phyloP scores from a whole-genome alignment of 2,329 filamentous ascomycete genomes.

The Beauveria scarabaeidicola region DNA sequence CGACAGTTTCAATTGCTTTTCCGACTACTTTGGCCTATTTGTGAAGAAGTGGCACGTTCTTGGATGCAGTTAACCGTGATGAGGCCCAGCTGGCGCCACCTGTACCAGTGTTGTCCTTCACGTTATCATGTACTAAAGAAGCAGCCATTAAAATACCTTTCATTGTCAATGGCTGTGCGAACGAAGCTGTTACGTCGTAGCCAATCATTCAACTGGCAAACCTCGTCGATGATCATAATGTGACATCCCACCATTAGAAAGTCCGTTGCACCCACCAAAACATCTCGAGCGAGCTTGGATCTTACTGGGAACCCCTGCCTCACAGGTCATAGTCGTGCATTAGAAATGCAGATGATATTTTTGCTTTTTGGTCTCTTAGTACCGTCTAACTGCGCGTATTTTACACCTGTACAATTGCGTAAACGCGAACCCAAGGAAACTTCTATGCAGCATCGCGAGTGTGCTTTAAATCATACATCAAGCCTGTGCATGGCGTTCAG shows the following conservation, averaged over 20 bases:
- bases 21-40: not conserved
- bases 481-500: slow-evolving; percentile 19
- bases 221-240: not conserved
- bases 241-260: not conserved
- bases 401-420: slow-evolving; percentile 44
- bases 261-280: not conserved
- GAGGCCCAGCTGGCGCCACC: not conserved
- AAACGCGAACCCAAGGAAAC: slow-evolving; percentile 37
- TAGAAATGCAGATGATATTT: slow-evolving; percentile 11
- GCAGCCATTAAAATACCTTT: not conserved
- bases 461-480: slow-evolving; percentile 32
- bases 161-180: not conserved
- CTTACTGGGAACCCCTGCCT: not conserved
- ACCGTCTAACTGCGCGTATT: slow-evolving; percentile 43
- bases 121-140: not conserved
- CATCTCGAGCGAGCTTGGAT: not conserved
- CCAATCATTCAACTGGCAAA: not conserved
- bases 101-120: not conserved
- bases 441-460: slow-evolving; percentile 40
- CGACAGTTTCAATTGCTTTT: not conserved
- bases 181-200: not conserved
- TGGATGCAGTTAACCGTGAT: not conserved
- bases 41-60: not conserved
- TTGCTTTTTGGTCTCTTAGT: slow-evolving; percentile 13
- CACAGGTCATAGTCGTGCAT: not conserved